These are phyloP conservation scores for Didymella sp. DNA, from an alignment of 2,329 filamentous ascomycete genomes.

Conservation along the genomic window DNA sequence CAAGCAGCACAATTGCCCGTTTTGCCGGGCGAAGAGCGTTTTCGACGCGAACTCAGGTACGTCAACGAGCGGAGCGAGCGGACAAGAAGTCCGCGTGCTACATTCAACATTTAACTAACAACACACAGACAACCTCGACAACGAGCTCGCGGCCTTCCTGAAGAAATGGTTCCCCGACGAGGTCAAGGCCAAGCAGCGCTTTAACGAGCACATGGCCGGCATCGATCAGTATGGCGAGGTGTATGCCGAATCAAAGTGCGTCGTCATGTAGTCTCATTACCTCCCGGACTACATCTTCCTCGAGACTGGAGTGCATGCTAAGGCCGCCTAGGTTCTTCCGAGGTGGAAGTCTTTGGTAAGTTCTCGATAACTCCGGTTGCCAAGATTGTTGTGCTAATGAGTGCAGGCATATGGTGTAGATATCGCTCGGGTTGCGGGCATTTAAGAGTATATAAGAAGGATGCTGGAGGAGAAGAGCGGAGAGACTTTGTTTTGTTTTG, in stretches of 20 bases:
- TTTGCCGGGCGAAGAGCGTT: constrained; percentile 76
- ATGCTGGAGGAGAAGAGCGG: background rate
- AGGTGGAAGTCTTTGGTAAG: background rate
- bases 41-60: constrained; percentile 71
- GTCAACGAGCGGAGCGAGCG: no score
- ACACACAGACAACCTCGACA: constrained; percentile 71
- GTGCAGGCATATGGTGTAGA: background rate
- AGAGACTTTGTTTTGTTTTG: background rate
- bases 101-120: no score
- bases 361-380: background rate
- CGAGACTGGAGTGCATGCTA: no score
- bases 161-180: constrained; percentile 82
- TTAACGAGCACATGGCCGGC: constrained; percentile 78
- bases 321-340: background rate
- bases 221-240: constrained; percentile 73
- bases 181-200: constrained; percentile 62
- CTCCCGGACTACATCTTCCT: no score
- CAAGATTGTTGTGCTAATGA: background rate
- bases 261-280: constrained; percentile 60
- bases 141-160: constrained; percentile 71
- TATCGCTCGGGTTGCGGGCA: background rate
- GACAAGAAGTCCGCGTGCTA: no score
- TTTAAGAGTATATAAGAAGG: background rate
- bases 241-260: constrained; percentile 65
- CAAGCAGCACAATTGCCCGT: constrained; percentile 72